Conservation (phyloP, 1,284 basidiomycete species). For the Melampsora larici-populina region DNA sequence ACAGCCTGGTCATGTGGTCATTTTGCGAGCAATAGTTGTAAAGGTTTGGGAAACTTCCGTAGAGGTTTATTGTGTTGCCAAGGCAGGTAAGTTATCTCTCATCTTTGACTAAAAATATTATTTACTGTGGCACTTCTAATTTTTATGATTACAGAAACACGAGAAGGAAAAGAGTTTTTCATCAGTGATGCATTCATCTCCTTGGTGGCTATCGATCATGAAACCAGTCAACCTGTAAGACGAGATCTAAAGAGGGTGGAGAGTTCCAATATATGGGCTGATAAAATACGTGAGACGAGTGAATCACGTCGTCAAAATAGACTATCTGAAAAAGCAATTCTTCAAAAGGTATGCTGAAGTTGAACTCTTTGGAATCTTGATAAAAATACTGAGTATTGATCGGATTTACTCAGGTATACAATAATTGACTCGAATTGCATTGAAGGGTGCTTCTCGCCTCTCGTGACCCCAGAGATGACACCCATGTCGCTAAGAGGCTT, state of each 20-base stretch:
- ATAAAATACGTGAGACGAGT: slow-evolving; percentile 28
- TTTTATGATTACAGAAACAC: slow-evolving; percentile 44
- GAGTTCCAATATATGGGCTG: slow-evolving; percentile 35
- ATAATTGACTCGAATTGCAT: too few species aligned
- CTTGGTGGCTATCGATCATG: slow-evolving; percentile 46
- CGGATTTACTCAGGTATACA: too few species aligned
- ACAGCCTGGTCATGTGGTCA: background rate
- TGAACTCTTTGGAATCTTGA: too few species aligned
- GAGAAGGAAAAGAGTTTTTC: slow-evolving; percentile 44
- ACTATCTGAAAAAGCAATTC: background rate
- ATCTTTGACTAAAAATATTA: slow-evolving; percentile 31
- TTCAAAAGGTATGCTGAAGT: background rate
- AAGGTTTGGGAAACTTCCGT: slow-evolving; percentile 45
- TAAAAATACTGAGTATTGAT: too few species aligned
- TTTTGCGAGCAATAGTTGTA: slow-evolving; percentile 34
- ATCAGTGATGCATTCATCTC: background rate
- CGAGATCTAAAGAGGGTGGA: slow-evolving; percentile 42
- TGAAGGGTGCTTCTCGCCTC: too few species aligned
- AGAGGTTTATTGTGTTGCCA: slow-evolving; percentile 45
- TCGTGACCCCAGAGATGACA: too few species aligned
- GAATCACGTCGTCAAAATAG: background rate
- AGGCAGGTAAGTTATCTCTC: slow-evolving; percentile 35
- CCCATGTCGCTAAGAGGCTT: too few species aligned
- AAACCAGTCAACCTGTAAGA: slow-evolving; percentile 44
- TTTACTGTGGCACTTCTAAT: slow-evolving; percentile 43